Base-by-base conservation (phyloP, 169 alveolate genomes). In the Plasmodium knowlesi region DNA sequence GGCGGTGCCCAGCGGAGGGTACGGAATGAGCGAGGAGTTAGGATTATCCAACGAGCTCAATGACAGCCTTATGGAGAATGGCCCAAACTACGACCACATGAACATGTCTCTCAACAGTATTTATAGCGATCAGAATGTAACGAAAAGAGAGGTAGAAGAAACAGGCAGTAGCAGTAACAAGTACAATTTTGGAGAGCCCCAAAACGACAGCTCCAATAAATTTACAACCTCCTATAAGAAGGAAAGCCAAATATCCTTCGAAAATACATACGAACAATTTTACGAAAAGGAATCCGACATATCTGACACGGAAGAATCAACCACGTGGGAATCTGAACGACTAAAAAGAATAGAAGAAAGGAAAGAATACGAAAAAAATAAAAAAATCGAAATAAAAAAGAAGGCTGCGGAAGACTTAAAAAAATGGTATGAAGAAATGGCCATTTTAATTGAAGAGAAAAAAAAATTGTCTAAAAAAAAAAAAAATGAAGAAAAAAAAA, bases 361-460 rank as follows among this genome's bases (percentile, higher is more conserved):
- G 79, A 85, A 85, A 76, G 93, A 85, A 61, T 85, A 85, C 67
- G 93, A 85, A 76, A 57, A 46, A 85, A 85, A 76, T 46, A 78
- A 85, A 85, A 85, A 85, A 85, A 85, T 50, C 28, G 93, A 85
- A 85, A 85, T 85, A 32, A 85, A 85, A 50, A 76, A 85, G 61
- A 85, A 85, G 61, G 93, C 93, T n/a, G 93, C 93, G 16, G 86
- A 57, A 85, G 93, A 85, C 67, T 37, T 85, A 74, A 85, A 85
- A 76, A 85, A 85, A 37, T 85, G 93, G 93, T 85, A 85, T 76
- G 93, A 85, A 73, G 93, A 85, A 85, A 85, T 85, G 85, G 93
- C 93, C 41, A 19, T 85, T 25, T 34, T 73, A 50, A 74, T 85
- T 41, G 85, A 85, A 85, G 93, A 85, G 79, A 85, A 85, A 53